Base-by-base conservation (phyloP, 1,284 basidiomycete genomes). In the Pholiota adiposa region DNA sequence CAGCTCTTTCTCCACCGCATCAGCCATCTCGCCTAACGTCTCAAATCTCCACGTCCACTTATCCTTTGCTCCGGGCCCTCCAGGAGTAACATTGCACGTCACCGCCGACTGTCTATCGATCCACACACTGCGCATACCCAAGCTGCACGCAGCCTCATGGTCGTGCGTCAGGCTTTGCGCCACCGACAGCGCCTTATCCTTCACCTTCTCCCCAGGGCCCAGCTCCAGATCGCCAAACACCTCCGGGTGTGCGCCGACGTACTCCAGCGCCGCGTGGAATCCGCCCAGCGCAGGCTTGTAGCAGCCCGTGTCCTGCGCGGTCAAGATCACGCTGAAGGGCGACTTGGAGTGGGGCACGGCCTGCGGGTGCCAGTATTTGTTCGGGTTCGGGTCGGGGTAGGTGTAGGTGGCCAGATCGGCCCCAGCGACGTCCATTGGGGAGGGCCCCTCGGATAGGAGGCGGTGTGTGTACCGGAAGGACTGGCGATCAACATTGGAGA, bases 401-500 rank as follows among this genome's bases (percentile, higher is more conserved):
- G 70, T 65, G 67, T 78, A 75, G 2, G 70, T 14, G 25, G 66
- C 40, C 49, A 69, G 53, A 52, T 66, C 55, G 52, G 63, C 33
- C 40, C 57, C n/a, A 25, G 5, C 41, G 44, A 58, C 57, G 43
- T 68, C 66, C 9, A 60, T 58, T 40, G 67, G 62, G 9, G 64
- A 60, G 41, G 67, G 70, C 25, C 68, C 77, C 55, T 76, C 81
- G 64, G 77, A 82, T n/a, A 92, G 80, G 50, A 79, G 76, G n/a
- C 72, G 72, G 43, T 85, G 85, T 0, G 89, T 90, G 64, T 79
- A 75, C 2, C 79, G 74, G 70, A 90, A 90, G 36, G 87, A 88
- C 16, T 69, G 66, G 55, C 81, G 80, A 66, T 92, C 90, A 65
- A 92, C 86, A 72, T 92, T 92, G 62, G 89, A 90, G 36, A 92